These are phyloP conservation scores for Tothia fuscella DNA, from an alignment of 2,329 filamentous ascomycete genomes.

Conservation along the genomic window DNA sequence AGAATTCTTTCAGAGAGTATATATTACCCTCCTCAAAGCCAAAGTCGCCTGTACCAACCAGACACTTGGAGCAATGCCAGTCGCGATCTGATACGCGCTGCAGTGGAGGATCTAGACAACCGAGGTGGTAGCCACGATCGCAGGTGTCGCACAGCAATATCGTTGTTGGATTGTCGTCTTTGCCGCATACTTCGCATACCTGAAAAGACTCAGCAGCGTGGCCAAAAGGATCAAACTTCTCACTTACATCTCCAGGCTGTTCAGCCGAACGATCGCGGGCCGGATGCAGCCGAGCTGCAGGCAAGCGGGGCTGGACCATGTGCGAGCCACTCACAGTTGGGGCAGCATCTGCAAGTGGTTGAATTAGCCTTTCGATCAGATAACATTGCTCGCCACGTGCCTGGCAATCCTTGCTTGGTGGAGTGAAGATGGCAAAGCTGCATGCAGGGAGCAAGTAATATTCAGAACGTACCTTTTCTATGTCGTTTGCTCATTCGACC, in stretches of 20 bases:
- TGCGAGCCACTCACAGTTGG: slow-evolving; percentile 92
- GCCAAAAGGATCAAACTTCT: slow-evolving; percentile 10
- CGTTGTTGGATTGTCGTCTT: slow-evolving; percentile 56
- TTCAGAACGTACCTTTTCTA: slow-evolving; percentile 64
- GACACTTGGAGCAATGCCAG: slow-evolving; percentile 91
- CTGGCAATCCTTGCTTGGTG: slow-evolving; percentile 18
- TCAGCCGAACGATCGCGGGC: slow-evolving; percentile 45
- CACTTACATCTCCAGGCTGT: slow-evolving; percentile 45
- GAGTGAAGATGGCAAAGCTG: not conserved
- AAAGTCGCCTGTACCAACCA: slow-evolving; percentile 93
- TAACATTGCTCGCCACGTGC: not conserved
- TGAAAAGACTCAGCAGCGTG: slow-evolving; percentile 21
- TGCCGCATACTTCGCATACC: slow-evolving; percentile 81
- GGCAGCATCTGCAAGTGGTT: slow-evolving; percentile 34
- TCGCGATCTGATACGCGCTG: slow-evolving; percentile 68
- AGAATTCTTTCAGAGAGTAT: slow-evolving; percentile 91
- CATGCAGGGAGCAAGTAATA: slow-evolving; percentile 4
- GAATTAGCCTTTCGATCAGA: slow-evolving; percentile 15
- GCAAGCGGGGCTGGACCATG: slow-evolving; percentile 86
- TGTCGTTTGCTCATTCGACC: slow-evolving; percentile 78
- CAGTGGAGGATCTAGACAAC: slow-evolving; percentile 78
- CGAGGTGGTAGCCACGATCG: slow-evolving; percentile 75
- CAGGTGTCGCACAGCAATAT: slow-evolving; percentile 84
- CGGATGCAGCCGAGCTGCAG: slow-evolving; percentile 51
- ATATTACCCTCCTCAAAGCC: slow-evolving; percentile 94